Percentiles rank a stretch among this genome's conserved stretches.
These are phyloP conservation scores for Spathaspora gorwiae DNA, from an alignment of 805 yeast genomes.

Conservation along the genomic window DNA sequence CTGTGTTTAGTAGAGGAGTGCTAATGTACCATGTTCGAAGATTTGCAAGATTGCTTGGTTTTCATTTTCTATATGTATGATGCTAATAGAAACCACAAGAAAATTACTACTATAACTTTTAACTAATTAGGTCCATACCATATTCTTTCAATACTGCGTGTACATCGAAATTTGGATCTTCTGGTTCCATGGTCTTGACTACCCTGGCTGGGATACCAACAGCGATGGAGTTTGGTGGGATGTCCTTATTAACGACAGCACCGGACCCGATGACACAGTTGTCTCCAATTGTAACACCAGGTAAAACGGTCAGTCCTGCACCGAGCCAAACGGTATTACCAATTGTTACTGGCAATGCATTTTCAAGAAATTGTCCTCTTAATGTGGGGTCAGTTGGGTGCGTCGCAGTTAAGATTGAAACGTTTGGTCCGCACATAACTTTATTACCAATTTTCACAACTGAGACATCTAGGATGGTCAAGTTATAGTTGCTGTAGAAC, in stretches of 20 bases:
- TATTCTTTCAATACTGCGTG: constrained; percentile 5
- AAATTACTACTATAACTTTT: too few species aligned
- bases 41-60: too few species aligned
- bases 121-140: constrained; percentile 4
- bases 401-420: constrained; percentile 8
- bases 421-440: constrained; percentile 12
- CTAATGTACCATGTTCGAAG: too few species aligned
- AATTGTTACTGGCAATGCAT: constrained; percentile 11
- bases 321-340: constrained; percentile 12
- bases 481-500: constrained; percentile 10
- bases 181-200: constrained; percentile 19
- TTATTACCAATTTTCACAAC: constrained; percentile 10
- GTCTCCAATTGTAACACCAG: constrained; percentile 12
- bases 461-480: constrained; percentile 11
- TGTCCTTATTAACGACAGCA: constrained; percentile 51
- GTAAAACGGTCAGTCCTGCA: constrained; percentile 8
- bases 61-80: too few species aligned
- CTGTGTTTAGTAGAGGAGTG: too few species aligned
- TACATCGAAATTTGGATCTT: constrained; percentile 7
- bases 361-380: constrained; percentile 6
- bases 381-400: constrained; percentile 12
- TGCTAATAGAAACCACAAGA: too few species aligned
- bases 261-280: constrained; percentile 61
- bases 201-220: constrained; percentile 59
- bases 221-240: constrained; percentile 49